Base-by-base conservation (phyloP, 2,329 filamentous ascomycete species). In the Colletotrichum eremochloae region DNA sequence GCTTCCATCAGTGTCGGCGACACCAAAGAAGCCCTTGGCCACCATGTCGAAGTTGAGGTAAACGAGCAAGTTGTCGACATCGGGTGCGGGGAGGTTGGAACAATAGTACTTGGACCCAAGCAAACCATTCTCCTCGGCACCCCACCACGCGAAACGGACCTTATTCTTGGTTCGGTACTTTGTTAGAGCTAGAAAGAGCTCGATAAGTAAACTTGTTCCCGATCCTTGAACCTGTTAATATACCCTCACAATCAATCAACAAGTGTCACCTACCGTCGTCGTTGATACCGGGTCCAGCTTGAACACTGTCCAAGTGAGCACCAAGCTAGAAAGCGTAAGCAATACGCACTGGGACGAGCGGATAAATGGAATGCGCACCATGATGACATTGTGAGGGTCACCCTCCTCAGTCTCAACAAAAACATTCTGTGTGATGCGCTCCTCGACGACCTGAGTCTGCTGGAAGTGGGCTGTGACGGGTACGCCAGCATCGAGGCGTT, bases 21-120 rank as follows among this genome's bases (percentile, higher is more conserved):
- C 78, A 6, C 82, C 82, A 15, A 77, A 78, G 44, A 78, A 83
- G 14, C 80, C 82, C 3, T 78, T 78, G 1, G 79, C 77, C 1
- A 84, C 82, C 82, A 84, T 84, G 75, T 84, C 82, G 63, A 81
- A 84, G 77, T 84, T 84, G 65, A 84, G 78, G 65, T 84, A 84
- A 1, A 79, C 76, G 24, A 82, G 77, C n/a, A 84, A 79, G 55
- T 81, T 76, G 62, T 83, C 78, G 5, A 81, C 76, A 8, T 83
- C 81, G 1, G 71, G 63, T 4, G 75, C 60, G 4, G 75, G 78
- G 2, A 85, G 74, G 71, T 82, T 77, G 29, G 78, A 77, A 42
- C 82, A 81, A 68, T 85, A 86, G 76, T 78, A 80, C 11, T 78
- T 52, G 68, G 80, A 79, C 15, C 82, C 75, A 50, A 81, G 58